Evolutionary conservation across 495 filamentous ascomycete genomes (phyloP), one percentile per base, ranked within the genome.

Genomic region (Evernia prunastri): DNA sequence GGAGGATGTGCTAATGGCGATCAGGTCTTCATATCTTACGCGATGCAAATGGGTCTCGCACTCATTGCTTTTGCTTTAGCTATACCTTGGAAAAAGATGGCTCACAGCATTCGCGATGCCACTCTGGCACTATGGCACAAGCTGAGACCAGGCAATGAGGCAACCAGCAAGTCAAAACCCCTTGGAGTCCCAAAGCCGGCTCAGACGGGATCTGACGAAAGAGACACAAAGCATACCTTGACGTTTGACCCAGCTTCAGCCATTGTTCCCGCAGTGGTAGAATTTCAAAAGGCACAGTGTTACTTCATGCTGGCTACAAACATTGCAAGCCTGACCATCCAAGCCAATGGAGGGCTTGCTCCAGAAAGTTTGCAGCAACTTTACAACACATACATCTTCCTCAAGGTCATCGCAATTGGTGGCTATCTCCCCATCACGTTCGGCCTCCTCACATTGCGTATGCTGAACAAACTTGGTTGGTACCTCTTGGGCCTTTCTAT

Each of bases 291-390:
- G n/a, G 59, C 68, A 27, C 65, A 71, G 37, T 71, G 65, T 29
- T 68, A 66, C 36, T 71, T 68, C 53, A 71, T 71, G 63, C 29
- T 67, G 20, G 65, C 68, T 8, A 66, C 58, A 15, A 59, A 70
- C n/a, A 70, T 71, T 40, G 65, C 69, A 20, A 45, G 58, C 20
- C 53, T 61, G 25, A 65, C 58, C 15, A 61, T 63, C 25, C 27
- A 56, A 23, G 18, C 36, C 36, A 58, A 33, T 33, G 66, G 68
- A 33, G 57, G 47, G 10, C 42, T 71, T 13, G 64, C 67, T 17
- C 54, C 67, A 18, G 31, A 61, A 29, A 63, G 56, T 27, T 29
- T 69, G 15, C 61, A 67, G 37, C 64, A 71, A 53, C 58, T 69
- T 36, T 65, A 42, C 53, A 51, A 67, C 47, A 67, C 43, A 36